Evolutionary conservation across 345 rosid genomes (phyloP).

Genomic region (Erucastrum elatum): DNA sequence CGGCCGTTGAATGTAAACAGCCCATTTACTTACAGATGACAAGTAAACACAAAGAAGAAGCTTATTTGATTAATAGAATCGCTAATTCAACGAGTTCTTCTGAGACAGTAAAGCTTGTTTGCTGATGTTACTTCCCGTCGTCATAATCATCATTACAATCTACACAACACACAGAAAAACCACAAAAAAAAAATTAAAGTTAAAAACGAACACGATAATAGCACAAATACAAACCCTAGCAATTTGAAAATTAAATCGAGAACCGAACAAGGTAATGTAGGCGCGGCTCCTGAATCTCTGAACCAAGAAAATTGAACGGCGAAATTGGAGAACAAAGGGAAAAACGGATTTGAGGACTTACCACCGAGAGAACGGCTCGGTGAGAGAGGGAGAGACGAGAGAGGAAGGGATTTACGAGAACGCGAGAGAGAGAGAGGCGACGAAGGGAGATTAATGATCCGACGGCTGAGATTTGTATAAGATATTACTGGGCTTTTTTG

Average conservation of each 20-base stretch:
- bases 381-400: constrained; percentile 1
- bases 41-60: constrained; percentile 3
- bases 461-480: constrained; percentile 30
- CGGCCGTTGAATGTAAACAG: constrained; percentile 77
- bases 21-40: constrained; percentile 58
- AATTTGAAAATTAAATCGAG: constrained; percentile 1
- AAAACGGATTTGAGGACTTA: constrained; percentile 5
- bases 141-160: constrained; percentile 28
- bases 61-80: background rate
- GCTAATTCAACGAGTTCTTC: background rate
- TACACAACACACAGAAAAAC: background rate
- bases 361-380: constrained; percentile 37
- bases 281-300: background rate
- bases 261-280: constrained; percentile 21
- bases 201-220: background rate
- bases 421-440: constrained; percentile 6
- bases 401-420: background rate
- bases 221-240: constrained; percentile 10
- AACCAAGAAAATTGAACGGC: background rate
- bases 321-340: background rate
- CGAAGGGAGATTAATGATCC: constrained; percentile 21
- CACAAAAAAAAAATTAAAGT: background rate
- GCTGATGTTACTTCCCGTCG: background rate
- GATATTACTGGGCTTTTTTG: constrained; percentile 27
- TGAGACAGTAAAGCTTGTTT: constrained; percentile 14